phyloP scores from a whole-genome alignment of 2,329 filamentous ascomycete species.

The Phaeosphaeria sp. region DNA sequence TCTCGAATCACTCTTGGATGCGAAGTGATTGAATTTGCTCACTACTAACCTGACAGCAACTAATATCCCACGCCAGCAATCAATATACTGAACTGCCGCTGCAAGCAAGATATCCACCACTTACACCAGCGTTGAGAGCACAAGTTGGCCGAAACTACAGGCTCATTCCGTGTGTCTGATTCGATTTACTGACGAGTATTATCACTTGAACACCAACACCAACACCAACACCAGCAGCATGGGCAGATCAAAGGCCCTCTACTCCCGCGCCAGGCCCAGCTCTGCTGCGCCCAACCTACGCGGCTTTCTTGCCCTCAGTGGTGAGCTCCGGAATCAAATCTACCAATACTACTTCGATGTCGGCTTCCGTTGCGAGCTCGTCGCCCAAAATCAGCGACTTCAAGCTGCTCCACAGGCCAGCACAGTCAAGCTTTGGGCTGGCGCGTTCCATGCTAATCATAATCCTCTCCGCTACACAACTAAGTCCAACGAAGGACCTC shows the following conservation, averaged over 20 bases:
- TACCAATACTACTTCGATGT: constrained; percentile 49
- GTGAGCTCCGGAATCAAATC: constrained; percentile 53
- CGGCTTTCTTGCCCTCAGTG: constrained; percentile 57
- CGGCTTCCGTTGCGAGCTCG: constrained; percentile 36
- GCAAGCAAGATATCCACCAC: neutral
- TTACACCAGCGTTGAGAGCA: neutral
- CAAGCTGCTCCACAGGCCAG: constrained; percentile 1
- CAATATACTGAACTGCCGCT: neutral
- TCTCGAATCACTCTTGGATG: neutral
- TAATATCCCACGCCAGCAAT: neutral
- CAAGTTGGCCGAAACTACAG: neutral
- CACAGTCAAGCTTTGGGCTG: constrained; percentile 22
- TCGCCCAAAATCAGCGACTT: constrained; percentile 17
- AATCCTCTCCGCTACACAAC: neutral
- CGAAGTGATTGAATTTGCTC: neutral
- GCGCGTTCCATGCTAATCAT: neutral
- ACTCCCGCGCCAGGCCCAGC: constrained; percentile 15
- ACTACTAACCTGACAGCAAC: constrained; percentile 4
- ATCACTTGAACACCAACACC: neutral
- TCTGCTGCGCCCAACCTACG: constrained; percentile 15
- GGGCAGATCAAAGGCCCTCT: constrained; percentile 16
- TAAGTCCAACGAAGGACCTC: neutral
- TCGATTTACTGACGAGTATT: too few relatives aligned
- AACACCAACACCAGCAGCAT: constrained; percentile 6
- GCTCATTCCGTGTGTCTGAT: too few relatives aligned